Percentiles rank a stretch among this genome's conserved stretches.
Conservation (phyloP, 768 basidiomycete genomes). For the Pulveroboletus frians region DNA sequence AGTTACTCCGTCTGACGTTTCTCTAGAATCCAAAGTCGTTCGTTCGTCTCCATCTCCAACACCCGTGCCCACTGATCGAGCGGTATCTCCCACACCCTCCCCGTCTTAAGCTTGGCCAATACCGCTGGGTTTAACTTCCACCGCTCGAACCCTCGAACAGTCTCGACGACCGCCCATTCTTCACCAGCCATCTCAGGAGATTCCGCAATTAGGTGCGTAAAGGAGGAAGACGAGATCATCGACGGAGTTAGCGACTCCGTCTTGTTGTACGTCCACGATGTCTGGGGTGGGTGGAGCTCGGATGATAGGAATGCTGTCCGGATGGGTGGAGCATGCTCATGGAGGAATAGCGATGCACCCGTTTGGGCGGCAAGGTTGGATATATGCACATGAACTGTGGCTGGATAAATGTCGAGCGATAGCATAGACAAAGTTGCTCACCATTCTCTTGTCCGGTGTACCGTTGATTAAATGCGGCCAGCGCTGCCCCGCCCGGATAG, state of each 20-base stretch:
- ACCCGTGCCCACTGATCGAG: slow-evolving; percentile 22
- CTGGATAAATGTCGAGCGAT: not conserved
- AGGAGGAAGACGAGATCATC: slow-evolving; percentile 36
- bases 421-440: slow-evolving; percentile 10
- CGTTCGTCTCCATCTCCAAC: slow-evolving; percentile 35
- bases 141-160: slow-evolving; percentile 42
- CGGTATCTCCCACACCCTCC: slow-evolving; percentile 21
- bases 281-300: slow-evolving; percentile 5
- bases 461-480: slow-evolving; percentile 54
- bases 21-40: slow-evolving; percentile 49
- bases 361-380: slow-evolving; percentile 85
- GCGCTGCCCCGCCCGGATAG: slow-evolving; percentile 85
- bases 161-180: slow-evolving; percentile 41
- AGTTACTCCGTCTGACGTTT: slow-evolving; percentile 14
- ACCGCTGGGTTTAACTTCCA: slow-evolving; percentile 29
- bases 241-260: slow-evolving; percentile 57
- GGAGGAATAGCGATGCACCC: slow-evolving; percentile 85
- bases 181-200: slow-evolving; percentile 20
- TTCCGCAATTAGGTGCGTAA: slow-evolving; percentile 67
- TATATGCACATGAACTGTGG: slow-evolving; percentile 65
- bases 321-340: slow-evolving; percentile 55
- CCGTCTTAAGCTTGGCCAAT: slow-evolving; percentile 15
- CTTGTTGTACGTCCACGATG: slow-evolving; percentile 73
- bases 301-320: slow-evolving; percentile 8
- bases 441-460: slow-evolving; percentile 34